Evolutionary conservation across 352 stramenopile species (phyloP), one percentile per base, ranked within the genome.

Genomic region (Halophytophthora batemanensis): DNA sequence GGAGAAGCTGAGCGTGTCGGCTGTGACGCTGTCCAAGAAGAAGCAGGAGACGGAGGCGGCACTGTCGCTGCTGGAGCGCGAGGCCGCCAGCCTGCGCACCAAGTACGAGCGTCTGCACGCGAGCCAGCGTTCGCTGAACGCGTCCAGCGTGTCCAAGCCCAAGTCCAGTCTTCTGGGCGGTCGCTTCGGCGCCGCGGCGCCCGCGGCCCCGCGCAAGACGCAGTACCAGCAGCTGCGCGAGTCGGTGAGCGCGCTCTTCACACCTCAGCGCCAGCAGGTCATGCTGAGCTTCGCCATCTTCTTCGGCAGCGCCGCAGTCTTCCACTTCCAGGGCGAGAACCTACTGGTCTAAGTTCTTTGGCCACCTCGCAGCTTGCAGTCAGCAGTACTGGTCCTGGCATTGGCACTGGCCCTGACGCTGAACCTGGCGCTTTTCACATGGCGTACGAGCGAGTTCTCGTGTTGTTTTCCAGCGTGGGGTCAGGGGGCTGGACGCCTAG

Each of bases 301-400:
- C 50, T 66, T 82, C 14, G 79, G 74, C 51, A 87, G 81, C 59
- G 76, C 80, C 17, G 69, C 50, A 28, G 58, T 93, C 10, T 92
- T 91, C 72, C 83, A 93, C 67, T 87, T 69, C 59, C 82, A 93
- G 53, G 83, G 80, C 54, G 77, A 93, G 58, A 90, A 92, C 64
- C 64, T 93, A 61, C 66, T 93, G 47, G 64, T 59, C 53, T 72
- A 69, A 69, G 46, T 21, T 19, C 40, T 33, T 5, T 18, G 19
- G 2, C 22, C 23, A 47, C 39, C 23, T 50, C 50, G 33, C 50
- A 44, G 44, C 45, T 28, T 40, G 42, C 34, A 52, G 44, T 40
- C 60, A 33, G 38, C 22, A n/a, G n/a, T n/a, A n/a, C n/a, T n/a
- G n/a, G n/a, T n/a, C 60, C 55, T 49, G 45, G 48, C 63, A 22